Evolutionary conservation across 305 asterid species (phyloP).

Genomic region (Withania somnifera): DNA sequence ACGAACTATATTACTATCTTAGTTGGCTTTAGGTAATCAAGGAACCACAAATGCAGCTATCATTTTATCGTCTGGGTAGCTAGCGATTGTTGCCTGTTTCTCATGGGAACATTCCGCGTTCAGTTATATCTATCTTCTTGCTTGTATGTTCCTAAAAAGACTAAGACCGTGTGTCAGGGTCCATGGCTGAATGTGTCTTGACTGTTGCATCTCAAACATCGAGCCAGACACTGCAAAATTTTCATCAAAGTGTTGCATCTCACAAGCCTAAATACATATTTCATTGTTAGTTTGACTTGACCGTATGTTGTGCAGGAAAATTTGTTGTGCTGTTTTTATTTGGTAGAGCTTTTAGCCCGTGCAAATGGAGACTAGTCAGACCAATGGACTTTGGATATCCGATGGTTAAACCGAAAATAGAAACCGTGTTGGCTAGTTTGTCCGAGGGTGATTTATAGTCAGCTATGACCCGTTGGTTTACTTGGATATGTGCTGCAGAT

Average conservation of each 20-base stretch:
- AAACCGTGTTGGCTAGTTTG: background rate
- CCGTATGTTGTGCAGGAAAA: background rate
- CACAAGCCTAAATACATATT: background rate
- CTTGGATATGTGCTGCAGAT: background rate
- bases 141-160: background rate
- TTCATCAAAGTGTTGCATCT: background rate
- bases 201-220: background rate
- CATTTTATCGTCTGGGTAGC: background rate
- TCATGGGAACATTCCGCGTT: no score
- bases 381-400: background rate
- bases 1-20: background rate
- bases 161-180: background rate
- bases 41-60: no score
- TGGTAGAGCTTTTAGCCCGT: background rate
- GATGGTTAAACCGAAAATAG: background rate
- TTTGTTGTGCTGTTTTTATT: background rate
- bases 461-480: background rate
- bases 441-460: background rate
- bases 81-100: background rate
- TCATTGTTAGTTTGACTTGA: background rate
- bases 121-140: background rate
- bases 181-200: background rate
- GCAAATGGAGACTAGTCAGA: background rate
- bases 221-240: background rate
- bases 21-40: background rate